These are phyloP conservation scores for Cavenderia fasciculata DNA, from an alignment of 78 protist species.

Conservation along the genomic window DNA sequence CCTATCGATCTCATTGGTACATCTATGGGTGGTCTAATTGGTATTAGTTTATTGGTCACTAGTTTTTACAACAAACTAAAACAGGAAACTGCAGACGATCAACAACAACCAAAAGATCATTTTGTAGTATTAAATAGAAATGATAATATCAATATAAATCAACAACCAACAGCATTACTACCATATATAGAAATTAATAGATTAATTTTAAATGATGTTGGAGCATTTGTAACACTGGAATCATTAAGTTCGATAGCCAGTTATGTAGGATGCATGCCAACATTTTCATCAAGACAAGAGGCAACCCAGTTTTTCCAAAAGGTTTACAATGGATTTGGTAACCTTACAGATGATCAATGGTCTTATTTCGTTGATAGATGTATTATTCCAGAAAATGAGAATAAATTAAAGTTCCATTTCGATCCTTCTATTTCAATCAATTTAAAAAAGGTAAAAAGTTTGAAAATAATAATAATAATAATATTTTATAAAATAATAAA, in stretches of 20 bases:
- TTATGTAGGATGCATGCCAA: background rate
- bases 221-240: background rate
- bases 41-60: background rate
- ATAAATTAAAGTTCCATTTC: background rate
- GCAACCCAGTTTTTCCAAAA: background rate
- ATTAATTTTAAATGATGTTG: background rate
- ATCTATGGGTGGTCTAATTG: constrained; percentile 4
- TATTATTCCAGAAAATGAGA: background rate
- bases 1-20: background rate
- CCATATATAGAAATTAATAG: background rate
- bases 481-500: no score
- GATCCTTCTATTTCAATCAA: background rate
- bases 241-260: background rate
- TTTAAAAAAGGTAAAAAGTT: background rate
- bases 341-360: background rate
- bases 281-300: background rate
- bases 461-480: no score
- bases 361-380: background rate
- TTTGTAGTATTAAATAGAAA: no score
- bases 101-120: no score
- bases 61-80: no score
- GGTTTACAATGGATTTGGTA: background rate
- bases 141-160: background rate
- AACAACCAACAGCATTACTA: background rate
- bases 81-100: no score